Base-by-base conservation (phyloP, 2,329 filamentous ascomycete genomes). In the Talaromyces funiculosus region DNA sequence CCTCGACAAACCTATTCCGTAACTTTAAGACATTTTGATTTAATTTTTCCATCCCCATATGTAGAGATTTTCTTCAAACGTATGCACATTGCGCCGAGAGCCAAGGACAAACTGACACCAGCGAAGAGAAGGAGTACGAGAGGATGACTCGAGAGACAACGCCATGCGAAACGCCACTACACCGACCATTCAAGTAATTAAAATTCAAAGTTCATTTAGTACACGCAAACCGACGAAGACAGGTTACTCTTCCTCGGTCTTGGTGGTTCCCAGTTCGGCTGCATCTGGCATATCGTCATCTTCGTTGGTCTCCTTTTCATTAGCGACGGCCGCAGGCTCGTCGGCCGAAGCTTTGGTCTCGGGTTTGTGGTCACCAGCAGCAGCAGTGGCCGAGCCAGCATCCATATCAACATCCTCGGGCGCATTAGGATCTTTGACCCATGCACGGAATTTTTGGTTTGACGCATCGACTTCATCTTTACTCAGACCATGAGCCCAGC, bases 401-500 rank as follows among this genome's bases (percentile, higher is more conserved):
- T 35, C 20, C 33, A 37, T 43, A 9, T 62, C 64, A n/a, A 59
- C 67, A 33, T 68, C 67, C 2, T 65, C 63, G 6, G 56, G 14
- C 10, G 42, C 8, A 58, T 67, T 64, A 16, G 66, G 22, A 2
- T 76, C 74, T 59, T 75, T 72, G 43, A 80, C 69, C 79, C 78
- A 81, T 18, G 73, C 76, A 20, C 77, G 75, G 70, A 80, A 81
- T 24, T 75, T 73, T 61, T 77, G 72, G 53, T 80, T 80, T 22
- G 74, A 71, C 62, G 75, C 74, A 35, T 80, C 78, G 33, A 82
- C 80, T 63, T 81, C 72, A 60, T 81, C 79, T 60, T 79, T 78
- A 66, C 75, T 77, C 33, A 81, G 68, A 24, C 77, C 77, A 58
- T 78, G 79, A 62, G 80, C 80, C 80, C 81, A 83, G 59, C 67